Evolutionary conservation across 768 basidiomycete genomes (phyloP).

Genomic region (Tricholoma saponaceum): DNA sequence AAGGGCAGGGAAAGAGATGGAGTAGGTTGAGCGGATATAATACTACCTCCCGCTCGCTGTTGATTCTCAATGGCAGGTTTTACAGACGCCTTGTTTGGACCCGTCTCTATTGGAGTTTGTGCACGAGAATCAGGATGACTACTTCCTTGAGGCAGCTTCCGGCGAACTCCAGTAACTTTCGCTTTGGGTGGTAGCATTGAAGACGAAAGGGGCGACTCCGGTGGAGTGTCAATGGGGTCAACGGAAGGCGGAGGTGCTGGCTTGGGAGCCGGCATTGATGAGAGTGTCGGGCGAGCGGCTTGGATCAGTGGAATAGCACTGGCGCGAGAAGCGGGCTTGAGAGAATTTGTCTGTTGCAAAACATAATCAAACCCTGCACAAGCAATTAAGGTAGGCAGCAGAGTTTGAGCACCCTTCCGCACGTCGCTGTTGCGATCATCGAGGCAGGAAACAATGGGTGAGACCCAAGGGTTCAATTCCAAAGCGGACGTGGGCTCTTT

Average conservation of each 20-base stretch:
- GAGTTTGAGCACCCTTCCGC: slow-evolving; percentile 82
- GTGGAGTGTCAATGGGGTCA: slow-evolving; percentile 35
- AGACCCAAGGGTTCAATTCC: slow-evolving; percentile 70
- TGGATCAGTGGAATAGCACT: slow-evolving; percentile 88
- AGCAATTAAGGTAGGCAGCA: slow-evolving; percentile 73
- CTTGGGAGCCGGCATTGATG: slow-evolving; percentile 21
- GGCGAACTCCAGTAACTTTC: slow-evolving; percentile 64
- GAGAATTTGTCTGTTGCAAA: slow-evolving; percentile 75
- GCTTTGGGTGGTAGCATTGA: slow-evolving; percentile 33
- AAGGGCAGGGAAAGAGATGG: slow-evolving; percentile 39
- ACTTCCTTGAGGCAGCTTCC: slow-evolving; percentile 63
- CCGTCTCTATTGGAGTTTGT: slow-evolving; percentile 34
- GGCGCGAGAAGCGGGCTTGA: slow-evolving; percentile 89
- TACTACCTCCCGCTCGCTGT: slow-evolving; percentile 39
- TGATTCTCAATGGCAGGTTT: slow-evolving; percentile 33
- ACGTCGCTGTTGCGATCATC: slow-evolving; percentile 93
- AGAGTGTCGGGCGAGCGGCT: slow-evolving; percentile 54
- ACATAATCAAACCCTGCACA: slow-evolving; percentile 81
- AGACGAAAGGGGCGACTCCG: slow-evolving; percentile 39
- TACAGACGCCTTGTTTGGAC: slow-evolving; percentile 25
- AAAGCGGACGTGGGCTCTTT: slow-evolving; percentile 48
- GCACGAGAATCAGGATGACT: slow-evolving; percentile 48
- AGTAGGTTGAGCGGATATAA: slow-evolving; percentile 26
- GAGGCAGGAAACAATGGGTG: slow-evolving; percentile 66
- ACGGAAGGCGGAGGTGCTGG: slow-evolving; percentile 27